These are phyloP conservation scores for Prasinococcaceae sp. DNA, from an alignment of 139 green algal species.

Conservation along the genomic window DNA sequence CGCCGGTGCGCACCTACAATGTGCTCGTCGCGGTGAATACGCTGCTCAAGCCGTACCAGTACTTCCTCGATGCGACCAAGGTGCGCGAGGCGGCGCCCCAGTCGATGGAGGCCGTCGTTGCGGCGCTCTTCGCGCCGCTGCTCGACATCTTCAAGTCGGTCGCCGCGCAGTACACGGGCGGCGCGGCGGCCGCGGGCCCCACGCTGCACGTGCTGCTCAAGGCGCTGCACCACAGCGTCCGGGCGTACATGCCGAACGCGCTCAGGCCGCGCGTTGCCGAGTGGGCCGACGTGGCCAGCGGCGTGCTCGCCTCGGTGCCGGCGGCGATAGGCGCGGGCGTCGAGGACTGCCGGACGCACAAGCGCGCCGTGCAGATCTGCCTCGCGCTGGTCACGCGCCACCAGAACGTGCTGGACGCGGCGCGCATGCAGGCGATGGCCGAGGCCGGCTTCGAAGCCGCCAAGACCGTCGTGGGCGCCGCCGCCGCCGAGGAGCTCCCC, in stretches of 20 bases:
- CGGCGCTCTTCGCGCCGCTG: slow-evolving; percentile 1
- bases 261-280: not conserved
- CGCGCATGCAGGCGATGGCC: not conserved
- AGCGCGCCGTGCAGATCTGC: not conserved
- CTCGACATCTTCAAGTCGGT: not conserved
- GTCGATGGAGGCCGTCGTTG: slow-evolving; percentile 1
- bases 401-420: not conserved
- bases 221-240: slow-evolving; percentile 6
- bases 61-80: slow-evolving; percentile 6
- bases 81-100: slow-evolving; percentile 2
- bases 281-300: not conserved
- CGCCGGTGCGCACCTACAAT: slow-evolving; percentile 1
- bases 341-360: not conserved
- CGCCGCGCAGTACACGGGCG: not conserved
- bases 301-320: not conserved
- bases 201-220: slow-evolving; percentile 4
- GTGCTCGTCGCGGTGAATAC: slow-evolving; percentile 6
- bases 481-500: not conserved
- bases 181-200: not conserved
- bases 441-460: not conserved
- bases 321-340: not conserved
- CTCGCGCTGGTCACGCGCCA: slow-evolving; percentile 1
- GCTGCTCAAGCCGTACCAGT: slow-evolving; percentile 13
- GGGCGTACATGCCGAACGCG: slow-evolving; percentile 4
- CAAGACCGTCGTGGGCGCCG: not conserved